Percentiles rank a stretch among this genome's conserved stretches.
phyloP scores from a whole-genome alignment of 2,329 filamentous ascomycete species.

The Dactylellina cionopaga region DNA sequence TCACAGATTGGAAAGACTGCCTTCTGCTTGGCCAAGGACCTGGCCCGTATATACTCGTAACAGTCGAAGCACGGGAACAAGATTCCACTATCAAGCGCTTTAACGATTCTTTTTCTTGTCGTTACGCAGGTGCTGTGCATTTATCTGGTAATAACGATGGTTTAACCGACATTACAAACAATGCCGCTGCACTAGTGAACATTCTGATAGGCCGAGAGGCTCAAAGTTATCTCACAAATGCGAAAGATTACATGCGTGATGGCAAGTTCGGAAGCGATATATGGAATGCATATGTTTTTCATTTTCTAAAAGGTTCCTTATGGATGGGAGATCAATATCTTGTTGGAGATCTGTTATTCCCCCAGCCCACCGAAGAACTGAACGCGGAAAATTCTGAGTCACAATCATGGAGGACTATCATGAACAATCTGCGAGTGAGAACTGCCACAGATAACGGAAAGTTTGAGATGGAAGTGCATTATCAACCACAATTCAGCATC shows the following conservation, averaged over 20 bases:
- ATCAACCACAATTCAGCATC: neutral
- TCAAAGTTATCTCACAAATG: neutral
- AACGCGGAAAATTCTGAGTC: too few relatives aligned
- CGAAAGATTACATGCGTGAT: too few relatives aligned
- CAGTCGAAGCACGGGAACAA: neutral
- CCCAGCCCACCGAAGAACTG: too few relatives aligned
- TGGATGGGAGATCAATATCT: conserved; percentile 24
- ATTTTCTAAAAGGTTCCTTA: neutral
- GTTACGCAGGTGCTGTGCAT: conserved; percentile 24
- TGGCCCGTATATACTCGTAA: neutral
- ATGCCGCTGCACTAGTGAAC: neutral
- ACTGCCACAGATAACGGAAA: neutral
- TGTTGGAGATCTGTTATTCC: conserved; percentile 4
- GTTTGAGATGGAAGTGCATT: neutral
- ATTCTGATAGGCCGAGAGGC: neutral
- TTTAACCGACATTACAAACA: neutral
- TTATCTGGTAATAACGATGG: neutral
- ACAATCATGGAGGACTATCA: neutral
- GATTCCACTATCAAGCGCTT: neutral
- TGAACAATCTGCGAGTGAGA: neutral
- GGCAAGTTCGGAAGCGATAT: neutral
- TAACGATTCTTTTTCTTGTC: neutral
- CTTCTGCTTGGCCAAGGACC: neutral
- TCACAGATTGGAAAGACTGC: conserved; percentile 23
- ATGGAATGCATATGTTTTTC: neutral